These are phyloP conservation scores for Bisporella sp. DNA, from an alignment of 2,329 filamentous ascomycete genomes.

Conservation along the genomic window DNA sequence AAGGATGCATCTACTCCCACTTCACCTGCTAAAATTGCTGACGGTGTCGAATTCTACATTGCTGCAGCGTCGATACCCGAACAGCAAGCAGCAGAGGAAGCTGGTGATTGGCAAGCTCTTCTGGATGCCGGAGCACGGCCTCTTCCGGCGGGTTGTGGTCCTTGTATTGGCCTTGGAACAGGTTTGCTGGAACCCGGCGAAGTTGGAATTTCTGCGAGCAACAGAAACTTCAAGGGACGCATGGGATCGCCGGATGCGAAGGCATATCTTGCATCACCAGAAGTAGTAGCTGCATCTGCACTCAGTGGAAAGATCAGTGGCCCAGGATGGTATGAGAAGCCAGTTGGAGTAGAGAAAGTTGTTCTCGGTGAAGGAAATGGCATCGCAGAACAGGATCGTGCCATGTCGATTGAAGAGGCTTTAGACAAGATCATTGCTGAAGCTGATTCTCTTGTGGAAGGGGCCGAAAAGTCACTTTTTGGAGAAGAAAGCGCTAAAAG, in stretches of 20 bases:
- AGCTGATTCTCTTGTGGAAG: constrained; percentile 44
- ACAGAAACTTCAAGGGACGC: constrained; percentile 86
- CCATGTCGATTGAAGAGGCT: constrained; percentile 60
- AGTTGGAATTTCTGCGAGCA: constrained; percentile 74
- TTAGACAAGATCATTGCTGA: constrained; percentile 65
- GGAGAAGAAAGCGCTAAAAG: constrained; percentile 18
- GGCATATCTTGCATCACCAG: constrained; percentile 82
- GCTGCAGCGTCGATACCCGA: constrained; percentile 77
- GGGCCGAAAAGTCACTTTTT: constrained; percentile 25
- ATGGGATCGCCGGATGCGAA: constrained; percentile 78
- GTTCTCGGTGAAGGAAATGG: constrained; percentile 67
- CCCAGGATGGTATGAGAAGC: constrained; percentile 71
- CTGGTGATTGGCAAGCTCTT: constrained; percentile 79
- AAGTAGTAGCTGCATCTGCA: constrained; percentile 87
- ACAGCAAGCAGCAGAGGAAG: constrained; percentile 68
- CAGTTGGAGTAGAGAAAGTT: constrained; percentile 60
- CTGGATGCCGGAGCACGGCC: constrained; percentile 70
- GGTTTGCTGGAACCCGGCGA: constrained; percentile 81
- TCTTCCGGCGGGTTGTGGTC: constrained; percentile 69
- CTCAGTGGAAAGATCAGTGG: constrained; percentile 65
- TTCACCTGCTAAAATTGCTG: constrained; percentile 63
- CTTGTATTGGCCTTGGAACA: constrained; percentile 75
- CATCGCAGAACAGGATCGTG: constrained; percentile 54
- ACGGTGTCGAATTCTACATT: constrained; percentile 80
- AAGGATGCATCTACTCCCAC: constrained; percentile 60